These are phyloP conservation scores for Olyra latifolia DNA, from an alignment of 176 grass and related monocot species.

Conservation along the genomic window DNA sequence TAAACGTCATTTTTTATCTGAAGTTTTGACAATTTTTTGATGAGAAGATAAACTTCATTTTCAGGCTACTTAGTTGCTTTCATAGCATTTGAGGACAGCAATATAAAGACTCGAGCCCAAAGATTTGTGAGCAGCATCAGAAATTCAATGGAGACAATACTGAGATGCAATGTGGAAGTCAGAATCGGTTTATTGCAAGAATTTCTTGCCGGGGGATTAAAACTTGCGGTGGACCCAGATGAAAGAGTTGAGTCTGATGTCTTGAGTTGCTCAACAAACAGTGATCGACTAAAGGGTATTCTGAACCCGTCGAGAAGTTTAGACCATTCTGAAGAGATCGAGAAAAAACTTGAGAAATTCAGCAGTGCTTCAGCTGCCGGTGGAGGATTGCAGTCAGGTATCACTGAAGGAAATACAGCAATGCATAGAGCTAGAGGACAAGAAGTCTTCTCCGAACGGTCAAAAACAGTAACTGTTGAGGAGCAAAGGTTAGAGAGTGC, in stretches of 20 bases:
- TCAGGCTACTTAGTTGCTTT: conserved; percentile 68
- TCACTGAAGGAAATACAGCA: conserved; percentile 27
- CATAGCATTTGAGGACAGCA: conserved; percentile 73
- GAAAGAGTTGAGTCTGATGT: conserved; percentile 47
- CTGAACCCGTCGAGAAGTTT: conserved; percentile 46
- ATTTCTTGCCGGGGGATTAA: conserved; percentile 37
- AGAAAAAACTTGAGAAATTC: conserved; percentile 41
- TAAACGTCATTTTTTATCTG: background rate
- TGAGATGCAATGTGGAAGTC: conserved; percentile 76
- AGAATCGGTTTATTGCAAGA: conserved; percentile 56
- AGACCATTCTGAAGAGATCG: conserved; percentile 36
- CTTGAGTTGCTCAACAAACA: conserved; percentile 52
- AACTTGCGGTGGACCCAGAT: conserved; percentile 11
- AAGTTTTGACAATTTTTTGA: background rate
- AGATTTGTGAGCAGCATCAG: conserved; percentile 94
- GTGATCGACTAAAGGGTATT: conserved; percentile 42
- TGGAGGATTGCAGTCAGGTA: conserved; percentile 20
- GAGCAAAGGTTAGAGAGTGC: conserved; percentile 94
- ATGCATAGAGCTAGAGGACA: conserved; percentile 38
- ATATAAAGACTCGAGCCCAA: conserved; percentile 77
- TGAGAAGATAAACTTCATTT: conserved; percentile 7
- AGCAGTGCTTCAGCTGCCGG: conserved; percentile 18
- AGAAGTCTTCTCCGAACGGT: conserved; percentile 26
- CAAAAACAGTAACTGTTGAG: conserved; percentile 33
- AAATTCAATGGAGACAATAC: conserved; percentile 83